phyloP scores from a whole-genome alignment of 192 early-diverging fungal genomes.

The Dissophora globulifera region DNA sequence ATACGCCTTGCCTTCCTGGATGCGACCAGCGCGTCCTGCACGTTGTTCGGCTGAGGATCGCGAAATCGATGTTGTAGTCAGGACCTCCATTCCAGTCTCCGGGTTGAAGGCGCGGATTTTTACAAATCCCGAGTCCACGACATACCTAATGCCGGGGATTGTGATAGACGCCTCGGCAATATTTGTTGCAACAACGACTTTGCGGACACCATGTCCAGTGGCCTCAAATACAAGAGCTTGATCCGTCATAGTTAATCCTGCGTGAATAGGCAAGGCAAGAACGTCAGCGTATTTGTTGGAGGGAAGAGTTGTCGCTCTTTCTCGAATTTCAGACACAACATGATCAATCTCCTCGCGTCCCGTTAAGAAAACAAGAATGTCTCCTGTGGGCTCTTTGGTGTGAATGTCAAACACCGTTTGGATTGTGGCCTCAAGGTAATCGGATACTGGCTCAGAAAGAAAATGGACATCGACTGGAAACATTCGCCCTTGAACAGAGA shows the following conservation, averaged over 20 bases:
- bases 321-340: slow-evolving; percentile 67
- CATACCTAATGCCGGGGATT: slow-evolving; percentile 78
- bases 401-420: slow-evolving; percentile 84
- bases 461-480: slow-evolving; percentile 78
- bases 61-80: slow-evolving; percentile 89
- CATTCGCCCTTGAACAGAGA: slow-evolving; percentile 80
- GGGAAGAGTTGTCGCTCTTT: slow-evolving; percentile 62
- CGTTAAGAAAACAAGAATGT: slow-evolving; percentile 78
- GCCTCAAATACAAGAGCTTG: slow-evolving; percentile 75
- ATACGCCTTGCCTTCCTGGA: slow-evolving; percentile 89
- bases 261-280: slow-evolving; percentile 72
- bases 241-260: slow-evolving; percentile 74
- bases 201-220: slow-evolving; percentile 65
- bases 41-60: slow-evolving; percentile 96
- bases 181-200: slow-evolving; percentile 91
- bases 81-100: slow-evolving; percentile 90
- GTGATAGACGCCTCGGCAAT: slow-evolving; percentile 89
- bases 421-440: slow-evolving; percentile 75
- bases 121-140: slow-evolving; percentile 85
- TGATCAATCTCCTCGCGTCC: slow-evolving; percentile 82
- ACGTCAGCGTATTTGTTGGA: slow-evolving; percentile 51
- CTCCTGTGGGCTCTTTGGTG: slow-evolving; percentile 69
- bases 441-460: slow-evolving; percentile 62
- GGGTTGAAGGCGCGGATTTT: slow-evolving; percentile 90
- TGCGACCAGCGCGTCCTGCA: slow-evolving; percentile 93